Conservation (phyloP, 1,139 yeast genomes). For the Candida sanyaensis region DNA sequence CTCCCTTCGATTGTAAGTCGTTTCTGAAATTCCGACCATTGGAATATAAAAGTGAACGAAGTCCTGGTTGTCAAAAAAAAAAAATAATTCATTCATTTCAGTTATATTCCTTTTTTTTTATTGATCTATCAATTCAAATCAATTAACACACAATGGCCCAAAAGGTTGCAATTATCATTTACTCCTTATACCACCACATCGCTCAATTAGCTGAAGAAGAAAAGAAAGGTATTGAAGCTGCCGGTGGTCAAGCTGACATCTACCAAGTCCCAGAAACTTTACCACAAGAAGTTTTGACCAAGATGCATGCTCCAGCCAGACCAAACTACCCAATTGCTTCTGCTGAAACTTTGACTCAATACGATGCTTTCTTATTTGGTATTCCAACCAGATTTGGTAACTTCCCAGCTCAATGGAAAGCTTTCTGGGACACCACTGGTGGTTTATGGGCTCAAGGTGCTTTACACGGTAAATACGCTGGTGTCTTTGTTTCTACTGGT, state of each 20-base stretch:
- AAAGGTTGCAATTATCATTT: conserved; percentile 62
- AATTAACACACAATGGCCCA: conserved; percentile 25
- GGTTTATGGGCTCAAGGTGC: conserved; percentile 81
- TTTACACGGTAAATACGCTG: conserved; percentile 74
- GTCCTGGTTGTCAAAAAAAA: neutral
- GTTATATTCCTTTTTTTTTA: neutral
- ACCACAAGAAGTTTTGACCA: conserved; percentile 57
- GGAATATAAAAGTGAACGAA: neutral
- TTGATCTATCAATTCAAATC: neutral
- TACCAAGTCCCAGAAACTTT: conserved; percentile 84
- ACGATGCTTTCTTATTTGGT: conserved; percentile 80
- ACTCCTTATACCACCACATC: conserved; percentile 82
- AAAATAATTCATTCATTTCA: neutral
- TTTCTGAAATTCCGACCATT: neutral
- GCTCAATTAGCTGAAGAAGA: conserved; percentile 68
- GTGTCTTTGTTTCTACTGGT: conserved; percentile 77
- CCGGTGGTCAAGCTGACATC: conserved; percentile 73
- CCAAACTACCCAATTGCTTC: conserved; percentile 73
- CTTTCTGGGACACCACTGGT: conserved; percentile 84
- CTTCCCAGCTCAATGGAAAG: conserved; percentile 78
- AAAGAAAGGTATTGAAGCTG: conserved; percentile 68
- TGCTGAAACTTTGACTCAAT: conserved; percentile 55
- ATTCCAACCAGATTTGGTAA: conserved; percentile 84
- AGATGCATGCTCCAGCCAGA: conserved; percentile 65
- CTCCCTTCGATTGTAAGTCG: neutral